Base-by-base conservation (phyloP, 768 basidiomycete genomes). In the Rhizopogon salebrosus region DNA sequence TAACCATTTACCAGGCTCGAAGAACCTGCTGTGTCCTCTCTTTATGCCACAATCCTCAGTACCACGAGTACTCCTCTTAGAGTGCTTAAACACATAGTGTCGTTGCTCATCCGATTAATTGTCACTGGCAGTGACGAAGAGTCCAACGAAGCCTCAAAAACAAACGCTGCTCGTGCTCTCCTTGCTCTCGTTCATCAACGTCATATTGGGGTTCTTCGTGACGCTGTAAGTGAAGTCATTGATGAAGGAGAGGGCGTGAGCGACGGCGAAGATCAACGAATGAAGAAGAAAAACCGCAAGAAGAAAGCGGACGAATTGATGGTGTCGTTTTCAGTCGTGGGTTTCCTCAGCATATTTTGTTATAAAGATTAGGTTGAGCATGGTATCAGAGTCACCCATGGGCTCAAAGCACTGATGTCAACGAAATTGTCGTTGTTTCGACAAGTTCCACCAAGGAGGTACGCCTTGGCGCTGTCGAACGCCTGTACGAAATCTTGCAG, bases 131-230 rank as follows among this genome's bases (percentile, higher is more conserved):
- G 20, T 6, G 38, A 54, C 20, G 42, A 18, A 0, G 31, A 54
- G 26, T 40, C 38, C 35, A 59, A 16, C 9, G 24, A 36, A 13
- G 23, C 24, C 7, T 49, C 55, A 34, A 53, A 16, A 0, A 23
- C 39, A 36, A 46, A 50, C 11, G 54, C 36, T 9, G 64, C 63
- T 26, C 64, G 69, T 3, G 58, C 64, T 10, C 61, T 89, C 0
- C 72, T 93, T 35, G 73, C 77, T 8, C 70, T 72, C 23, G 64
- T 92, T 10, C 79, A 87, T 49, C 91, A 91, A 58, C 81, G 87
- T 18, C 74, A 88, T 59, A 78, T 84, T 0, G 60, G 69, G 0
- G 56, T 79, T 3, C 70, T 90, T 43, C 73, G 75, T 27, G 62
- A 66, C 4, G 67, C 65, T 9, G 73, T 76, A 6, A 70, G 78